Evolutionary conservation across 2,329 filamentous ascomycete genomes (phyloP).

Genomic region (Penicillium sp.): DNA sequence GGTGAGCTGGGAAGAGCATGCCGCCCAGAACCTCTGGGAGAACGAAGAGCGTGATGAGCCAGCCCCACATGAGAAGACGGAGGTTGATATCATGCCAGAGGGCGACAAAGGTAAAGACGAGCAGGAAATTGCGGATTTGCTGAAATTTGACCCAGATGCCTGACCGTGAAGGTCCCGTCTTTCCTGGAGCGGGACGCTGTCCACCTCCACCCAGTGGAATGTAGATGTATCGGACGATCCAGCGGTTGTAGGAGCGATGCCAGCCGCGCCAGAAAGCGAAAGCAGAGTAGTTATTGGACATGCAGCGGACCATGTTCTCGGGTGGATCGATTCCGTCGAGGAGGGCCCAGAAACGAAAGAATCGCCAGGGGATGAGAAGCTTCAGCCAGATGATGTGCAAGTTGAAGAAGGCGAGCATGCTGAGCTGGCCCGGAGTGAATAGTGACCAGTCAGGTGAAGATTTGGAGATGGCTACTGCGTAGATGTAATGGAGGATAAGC

Average conservation of each 20-base stretch:
- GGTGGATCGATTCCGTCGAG: slow-evolving; percentile 88
- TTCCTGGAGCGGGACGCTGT: slow-evolving; percentile 18
- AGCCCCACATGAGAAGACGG: slow-evolving; percentile 87
- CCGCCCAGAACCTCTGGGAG: slow-evolving; percentile 75
- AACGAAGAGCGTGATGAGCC: slow-evolving; percentile 92
- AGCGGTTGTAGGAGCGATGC: slow-evolving; percentile 94
- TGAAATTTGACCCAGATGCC: slow-evolving; percentile 47
- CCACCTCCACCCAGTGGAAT: slow-evolving; percentile 74
- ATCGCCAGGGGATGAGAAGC: slow-evolving; percentile 91
- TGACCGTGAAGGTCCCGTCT: slow-evolving; percentile 46
- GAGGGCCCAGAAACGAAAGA: slow-evolving; percentile 95
- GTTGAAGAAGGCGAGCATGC: slow-evolving; percentile 90
- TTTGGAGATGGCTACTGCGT: slow-evolving; percentile 88
- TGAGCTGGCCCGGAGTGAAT: slow-evolving; percentile 83
- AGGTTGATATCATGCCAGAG: slow-evolving; percentile 97
- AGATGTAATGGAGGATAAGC: slow-evolving; percentile 83
- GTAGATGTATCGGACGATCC: slow-evolving; percentile 91
- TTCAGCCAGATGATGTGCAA: slow-evolving; percentile 98
- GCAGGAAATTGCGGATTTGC: slow-evolving; percentile 68
- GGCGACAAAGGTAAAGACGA: slow-evolving; percentile 94
- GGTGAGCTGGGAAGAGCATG: slow-evolving; percentile 66
- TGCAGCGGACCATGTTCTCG: slow-evolving; percentile 97
- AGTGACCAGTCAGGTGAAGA: slow-evolving; percentile 70
- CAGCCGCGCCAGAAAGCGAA: slow-evolving; percentile 92
- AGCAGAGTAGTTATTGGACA: slow-evolving; percentile 89